Evolutionary conservation across 441 rosid species (phyloP), one percentile per base, ranked within the genome.

Genomic region (Codiaeum variegatum): DNA sequence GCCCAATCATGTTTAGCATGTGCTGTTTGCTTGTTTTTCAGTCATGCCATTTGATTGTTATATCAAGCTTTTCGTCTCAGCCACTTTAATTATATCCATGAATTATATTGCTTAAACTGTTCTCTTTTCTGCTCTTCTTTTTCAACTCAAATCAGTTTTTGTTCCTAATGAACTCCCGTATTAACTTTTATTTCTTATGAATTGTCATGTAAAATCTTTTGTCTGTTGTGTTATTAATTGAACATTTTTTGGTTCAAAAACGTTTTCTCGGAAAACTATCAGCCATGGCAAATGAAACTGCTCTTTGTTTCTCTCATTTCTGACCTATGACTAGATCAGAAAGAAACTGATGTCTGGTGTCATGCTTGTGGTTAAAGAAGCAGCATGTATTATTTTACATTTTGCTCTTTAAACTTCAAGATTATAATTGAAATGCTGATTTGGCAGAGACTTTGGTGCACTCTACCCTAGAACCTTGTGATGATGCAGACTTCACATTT

Each of bases 361-460:
- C 52, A 46, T 71, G 36, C n/a, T 49, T 49, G 21, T 36, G 15
- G 7, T 69, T 75, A 42, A 67, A n/a, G 13, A 18, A 7, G 31
- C 15, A 24, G 62, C 10, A 29, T 9, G 31, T 55, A 16, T 26
- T 42, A 19, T 49, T 55, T 75, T 28, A 28, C 62, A 26, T 28
- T 49, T 38, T 36, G 66, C 29, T 26, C 38, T 28, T 18, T 10
- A 28, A 18, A 47, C 36, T 6, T 36, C 26, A 63, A 26, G 47
- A 23, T 62, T n/a, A 55, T 42, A 10, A 70, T 60, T 67, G 52
- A 60, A 28, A 40, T 76, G 42, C 73, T 77, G 19, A 24, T 26
- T 74, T 73, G 51, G 67, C 94, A 96, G 99, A 91, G 81, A 96
- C 99, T 67, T 80, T 96, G 79, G 99, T 96, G 82, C 99, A 96